These are phyloP conservation scores for Schoenoplectus triqueter DNA, from an alignment of 202 grass and related monocot genomes.

Conservation along the genomic window DNA sequence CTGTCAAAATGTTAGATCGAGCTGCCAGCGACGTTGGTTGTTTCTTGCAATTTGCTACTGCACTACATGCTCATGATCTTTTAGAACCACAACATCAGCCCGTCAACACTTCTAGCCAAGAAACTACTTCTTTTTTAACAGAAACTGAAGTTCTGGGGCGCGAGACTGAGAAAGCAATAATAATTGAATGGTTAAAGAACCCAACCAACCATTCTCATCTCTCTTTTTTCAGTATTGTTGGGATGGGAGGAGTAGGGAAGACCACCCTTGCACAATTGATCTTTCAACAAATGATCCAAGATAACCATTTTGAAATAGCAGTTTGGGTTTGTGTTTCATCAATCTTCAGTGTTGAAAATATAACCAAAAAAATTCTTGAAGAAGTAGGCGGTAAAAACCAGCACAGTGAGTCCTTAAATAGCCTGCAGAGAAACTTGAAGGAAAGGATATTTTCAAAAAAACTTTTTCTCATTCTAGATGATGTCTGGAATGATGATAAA, in stretches of 20 bases:
- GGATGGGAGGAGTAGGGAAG: conserved; percentile 52
- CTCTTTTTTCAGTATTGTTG: conserved; percentile 56
- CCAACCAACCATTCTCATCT: neutral
- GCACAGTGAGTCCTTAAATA: neutral
- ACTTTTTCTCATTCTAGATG: conserved; percentile 39
- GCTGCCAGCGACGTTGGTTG: neutral
- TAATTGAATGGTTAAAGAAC: conserved; percentile 33
- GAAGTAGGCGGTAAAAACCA: neutral
- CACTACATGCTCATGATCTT: neutral
- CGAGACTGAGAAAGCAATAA: neutral
- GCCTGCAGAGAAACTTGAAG: neutral
- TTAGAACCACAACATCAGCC: neutral
- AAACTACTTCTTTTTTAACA: conserved; percentile 9
- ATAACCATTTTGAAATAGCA: conserved; percentile 55
- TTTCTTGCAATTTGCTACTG: neutral
- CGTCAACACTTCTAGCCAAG: neutral
- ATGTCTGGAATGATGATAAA: conserved; percentile 27
- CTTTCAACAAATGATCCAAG: conserved; percentile 57
- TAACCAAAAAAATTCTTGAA: conserved; percentile 31
- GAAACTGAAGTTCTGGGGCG: neutral
- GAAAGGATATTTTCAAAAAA: neutral
- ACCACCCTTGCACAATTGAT: conserved; percentile 55
- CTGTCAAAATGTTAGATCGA: neutral
- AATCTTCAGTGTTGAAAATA: conserved; percentile 33
- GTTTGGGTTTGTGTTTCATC: conserved; percentile 75